phyloP scores from a whole-genome alignment of 257 asterid genomes.

The Ballota nigra region DNA sequence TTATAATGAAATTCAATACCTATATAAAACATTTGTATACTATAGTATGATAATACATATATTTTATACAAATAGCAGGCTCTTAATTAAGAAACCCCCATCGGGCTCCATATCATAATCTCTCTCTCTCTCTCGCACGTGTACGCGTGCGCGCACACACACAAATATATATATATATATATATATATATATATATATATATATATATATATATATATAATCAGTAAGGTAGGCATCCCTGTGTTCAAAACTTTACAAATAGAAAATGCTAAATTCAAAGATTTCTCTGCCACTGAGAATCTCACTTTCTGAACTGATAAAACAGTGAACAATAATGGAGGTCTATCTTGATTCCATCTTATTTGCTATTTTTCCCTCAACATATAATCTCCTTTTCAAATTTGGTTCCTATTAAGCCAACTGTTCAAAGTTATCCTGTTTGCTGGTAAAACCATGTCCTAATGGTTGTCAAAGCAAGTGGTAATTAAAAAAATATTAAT shows the following conservation, averaged over 20 bases:
- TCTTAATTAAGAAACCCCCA: no score
- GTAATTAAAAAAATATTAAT: neutral
- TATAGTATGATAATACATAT: no score
- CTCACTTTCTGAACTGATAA: slow-evolving; percentile 24
- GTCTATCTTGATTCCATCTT: neutral
- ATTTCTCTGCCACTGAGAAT: slow-evolving; percentile 39
- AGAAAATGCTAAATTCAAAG: slow-evolving; percentile 27
- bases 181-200: neutral
- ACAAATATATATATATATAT: neutral
- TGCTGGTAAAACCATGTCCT: neutral
- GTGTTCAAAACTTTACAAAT: slow-evolving; percentile 21
- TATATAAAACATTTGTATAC: no score
- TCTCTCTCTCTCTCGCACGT: no score
- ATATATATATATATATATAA: neutral
- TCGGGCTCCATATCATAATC: no score
- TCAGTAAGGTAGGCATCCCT: slow-evolving; percentile 19
- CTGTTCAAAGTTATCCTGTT: neutral
- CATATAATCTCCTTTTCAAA: neutral
- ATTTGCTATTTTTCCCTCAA: neutral
- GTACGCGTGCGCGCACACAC: no score
- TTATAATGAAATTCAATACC: no score
- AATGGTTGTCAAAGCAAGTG: neutral
- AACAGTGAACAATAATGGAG: slow-evolving; percentile 21
- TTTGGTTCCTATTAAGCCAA: neutral
- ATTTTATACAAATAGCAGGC: no score